phyloP scores from a whole-genome alignment of 2,329 filamentous ascomycete species.

The Xylariaceae sp. region DNA sequence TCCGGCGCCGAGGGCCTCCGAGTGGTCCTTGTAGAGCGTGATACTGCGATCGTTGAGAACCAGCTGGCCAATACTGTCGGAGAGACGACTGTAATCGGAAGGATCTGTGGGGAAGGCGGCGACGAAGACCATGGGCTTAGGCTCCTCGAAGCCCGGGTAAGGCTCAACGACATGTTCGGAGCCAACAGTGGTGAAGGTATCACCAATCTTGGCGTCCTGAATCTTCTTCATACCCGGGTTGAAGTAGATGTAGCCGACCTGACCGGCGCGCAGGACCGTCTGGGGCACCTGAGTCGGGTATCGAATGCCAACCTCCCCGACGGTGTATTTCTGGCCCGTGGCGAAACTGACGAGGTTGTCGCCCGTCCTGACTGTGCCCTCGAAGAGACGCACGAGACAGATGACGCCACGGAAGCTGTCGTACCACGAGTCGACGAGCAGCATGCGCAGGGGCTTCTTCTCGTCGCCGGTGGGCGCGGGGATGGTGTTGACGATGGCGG shows the following conservation, averaged over 20 bases:
- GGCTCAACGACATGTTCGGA: conserved; percentile 73
- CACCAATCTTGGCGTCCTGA: conserved; percentile 91
- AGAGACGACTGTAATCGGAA: conserved; percentile 77
- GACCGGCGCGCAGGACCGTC: conserved; percentile 76
- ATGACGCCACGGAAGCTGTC: conserved; percentile 94
- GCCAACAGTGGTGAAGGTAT: conserved; percentile 85
- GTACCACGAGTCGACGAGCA: conserved; percentile 98
- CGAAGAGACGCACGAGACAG: conserved; percentile 85
- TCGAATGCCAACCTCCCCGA: conserved; percentile 96
- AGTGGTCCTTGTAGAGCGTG: conserved; percentile 89
- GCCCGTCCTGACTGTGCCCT: conserved; percentile 78
- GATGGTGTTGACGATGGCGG: conserved; percentile 80
- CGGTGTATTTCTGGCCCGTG: conserved; percentile 84
- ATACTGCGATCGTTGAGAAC: conserved; percentile 94
- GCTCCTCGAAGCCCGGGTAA: conserved; percentile 91
- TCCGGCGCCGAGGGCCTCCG: conserved; percentile 87
- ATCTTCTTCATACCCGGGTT: conserved; percentile 98
- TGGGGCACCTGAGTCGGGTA: conserved; percentile 86
- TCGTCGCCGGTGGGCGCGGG: conserved; percentile 75
- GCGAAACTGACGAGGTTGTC: conserved; percentile 86
- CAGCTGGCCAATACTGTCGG: conserved; percentile 92
- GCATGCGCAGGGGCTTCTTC: conserved; percentile 70
- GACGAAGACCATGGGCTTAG: conserved; percentile 98
- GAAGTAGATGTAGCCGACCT: conserved; percentile 95
- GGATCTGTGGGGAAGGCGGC: conserved; percentile 94